These are phyloP conservation scores for Aspergillus puulaauensis DNA, from an alignment of 2,329 filamentous ascomycete genomes.

Conservation along the genomic window DNA sequence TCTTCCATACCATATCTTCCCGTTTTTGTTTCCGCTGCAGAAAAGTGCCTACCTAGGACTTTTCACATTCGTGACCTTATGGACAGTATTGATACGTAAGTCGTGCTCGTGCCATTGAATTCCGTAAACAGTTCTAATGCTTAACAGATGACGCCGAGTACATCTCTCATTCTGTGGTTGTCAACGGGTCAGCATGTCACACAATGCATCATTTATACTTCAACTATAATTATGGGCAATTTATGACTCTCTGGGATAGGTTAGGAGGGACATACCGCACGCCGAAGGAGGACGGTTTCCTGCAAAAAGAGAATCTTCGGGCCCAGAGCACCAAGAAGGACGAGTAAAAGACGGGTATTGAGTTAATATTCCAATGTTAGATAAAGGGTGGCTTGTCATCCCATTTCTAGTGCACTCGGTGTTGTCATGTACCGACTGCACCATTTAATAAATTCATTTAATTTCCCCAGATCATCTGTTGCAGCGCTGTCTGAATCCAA, in stretches of 20 bases:
- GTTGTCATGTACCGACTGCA: conserved; percentile 7
- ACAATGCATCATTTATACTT: conserved; percentile 86
- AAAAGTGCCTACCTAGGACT: conserved; percentile 82
- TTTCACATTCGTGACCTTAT: conserved; percentile 91
- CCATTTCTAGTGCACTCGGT: not conserved
- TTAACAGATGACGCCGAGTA: conserved; percentile 79
- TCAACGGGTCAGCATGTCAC: conserved; percentile 96
- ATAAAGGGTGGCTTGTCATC: not conserved
- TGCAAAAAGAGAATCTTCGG: conserved; percentile 1
- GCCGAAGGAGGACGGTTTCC: conserved; percentile 14
- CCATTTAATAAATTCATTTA: conserved; percentile 33
- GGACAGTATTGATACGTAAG: conserved; percentile 81
- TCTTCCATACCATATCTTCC: conserved; percentile 87
- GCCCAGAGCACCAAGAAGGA: not conserved
- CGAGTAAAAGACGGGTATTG: not conserved
- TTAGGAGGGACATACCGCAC: conserved; percentile 65
- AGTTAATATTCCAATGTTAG: not conserved
- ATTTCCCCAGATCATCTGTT: conserved; percentile 30
- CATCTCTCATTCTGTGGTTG: conserved; percentile 75
- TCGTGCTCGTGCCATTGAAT: not conserved
- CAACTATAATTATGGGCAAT: conserved; percentile 94
- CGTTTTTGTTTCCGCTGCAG: conserved; percentile 86
- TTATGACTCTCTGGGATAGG: conserved; percentile 89
- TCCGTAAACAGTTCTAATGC: not conserved
- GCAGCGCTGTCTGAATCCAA: conserved; percentile 22